These are phyloP conservation scores for Penicillium tannophilum DNA, from an alignment of 495 filamentous ascomycete species.

Conservation along the genomic window DNA sequence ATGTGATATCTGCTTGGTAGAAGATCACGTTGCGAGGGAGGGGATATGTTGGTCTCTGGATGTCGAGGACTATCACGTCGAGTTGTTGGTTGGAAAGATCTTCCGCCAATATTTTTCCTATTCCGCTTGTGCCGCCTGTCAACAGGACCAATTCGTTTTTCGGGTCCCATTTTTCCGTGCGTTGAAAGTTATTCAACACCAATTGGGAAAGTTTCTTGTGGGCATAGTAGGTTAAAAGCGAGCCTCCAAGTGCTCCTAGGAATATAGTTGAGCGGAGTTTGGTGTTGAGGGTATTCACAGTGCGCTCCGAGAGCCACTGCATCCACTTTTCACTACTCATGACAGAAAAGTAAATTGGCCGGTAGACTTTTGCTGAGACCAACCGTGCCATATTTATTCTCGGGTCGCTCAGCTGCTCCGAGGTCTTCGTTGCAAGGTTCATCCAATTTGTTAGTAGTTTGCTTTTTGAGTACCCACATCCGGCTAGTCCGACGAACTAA, in stretches of 20 bases:
- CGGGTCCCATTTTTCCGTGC: background rate
- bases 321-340: background rate
- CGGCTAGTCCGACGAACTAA: background rate
- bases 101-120: slow-evolving; percentile 4
- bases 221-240: background rate
- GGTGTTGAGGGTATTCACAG: background rate
- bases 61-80: slow-evolving; percentile 5
- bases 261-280: background rate
- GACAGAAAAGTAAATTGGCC: too few species aligned
- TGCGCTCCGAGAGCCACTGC: background rate
- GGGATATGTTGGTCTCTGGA: background rate
- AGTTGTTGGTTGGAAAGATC: background rate
- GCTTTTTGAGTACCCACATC: background rate
- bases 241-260: background rate
- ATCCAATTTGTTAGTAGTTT: background rate
- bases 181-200: background rate
- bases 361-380: too few species aligned
- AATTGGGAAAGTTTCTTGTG: background rate
- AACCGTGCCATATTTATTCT: too few species aligned
- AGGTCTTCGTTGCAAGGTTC: background rate
- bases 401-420: background rate
- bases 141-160: background rate
- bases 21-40: background rate
- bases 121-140: slow-evolving; percentile 3
- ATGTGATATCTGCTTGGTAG: slow-evolving; percentile 6